Evolutionary conservation across 371 early-diverging fungal species (phyloP).

Genomic region (Mortierella sp.): DNA sequence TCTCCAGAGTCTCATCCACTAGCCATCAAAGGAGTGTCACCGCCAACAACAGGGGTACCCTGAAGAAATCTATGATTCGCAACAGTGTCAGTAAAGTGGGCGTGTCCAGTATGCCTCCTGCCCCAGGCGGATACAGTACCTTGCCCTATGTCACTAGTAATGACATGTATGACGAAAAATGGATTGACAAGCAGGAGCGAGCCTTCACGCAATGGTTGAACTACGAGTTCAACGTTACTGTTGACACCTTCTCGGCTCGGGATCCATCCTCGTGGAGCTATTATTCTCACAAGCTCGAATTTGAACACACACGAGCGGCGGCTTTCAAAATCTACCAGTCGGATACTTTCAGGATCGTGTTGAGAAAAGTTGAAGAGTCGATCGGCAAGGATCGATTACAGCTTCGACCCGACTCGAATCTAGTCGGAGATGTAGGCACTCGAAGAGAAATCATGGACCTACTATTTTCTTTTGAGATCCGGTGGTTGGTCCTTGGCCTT

Average conservation of each 20-base stretch:
- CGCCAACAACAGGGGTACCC: conserved; percentile 8
- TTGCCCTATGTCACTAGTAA: conserved; percentile 51
- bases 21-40: too few species aligned
- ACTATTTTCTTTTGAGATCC: conserved; percentile 50
- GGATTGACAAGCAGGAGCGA: conserved; percentile 56
- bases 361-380: conserved; percentile 47
- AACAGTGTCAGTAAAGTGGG: conserved; percentile 15
- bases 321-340: conserved; percentile 53
- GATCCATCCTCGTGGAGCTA: conserved; percentile 53
- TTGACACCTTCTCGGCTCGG: conserved; percentile 36
- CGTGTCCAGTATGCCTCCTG: conserved; percentile 5
- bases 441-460: conserved; percentile 48
- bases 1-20: too few species aligned
- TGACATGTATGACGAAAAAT: conserved; percentile 54
- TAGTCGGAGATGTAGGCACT: conserved; percentile 36
- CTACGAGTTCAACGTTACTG: conserved; percentile 49
- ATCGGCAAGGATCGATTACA: conserved; percentile 41
- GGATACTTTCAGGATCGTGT: conserved; percentile 37
- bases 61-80: conserved; percentile 38
- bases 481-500: conserved; percentile 53
- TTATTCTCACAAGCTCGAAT: conserved; percentile 49
- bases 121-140: conserved; percentile 42
- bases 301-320: conserved; percentile 42
- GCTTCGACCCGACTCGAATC: conserved; percentile 33
- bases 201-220: conserved; percentile 54